Base-by-base conservation (phyloP, 768 basidiomycete genomes). In the Phanerochaete sordida region DNA sequence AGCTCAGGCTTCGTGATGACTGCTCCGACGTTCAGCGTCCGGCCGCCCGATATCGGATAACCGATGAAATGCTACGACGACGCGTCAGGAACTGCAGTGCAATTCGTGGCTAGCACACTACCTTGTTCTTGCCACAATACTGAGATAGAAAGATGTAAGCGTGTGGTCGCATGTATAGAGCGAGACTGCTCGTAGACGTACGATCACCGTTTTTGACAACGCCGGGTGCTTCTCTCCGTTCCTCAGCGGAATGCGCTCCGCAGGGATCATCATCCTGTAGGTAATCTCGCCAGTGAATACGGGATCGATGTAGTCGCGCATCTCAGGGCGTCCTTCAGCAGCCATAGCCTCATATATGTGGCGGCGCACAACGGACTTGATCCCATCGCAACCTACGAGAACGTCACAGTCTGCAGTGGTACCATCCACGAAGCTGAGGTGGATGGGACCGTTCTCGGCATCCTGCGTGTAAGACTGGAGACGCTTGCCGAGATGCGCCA, bases 91-190 rank as follows among this genome's bases (percentile, higher is more conserved):
- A 9, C 37, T 39, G 19, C 9, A 39, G 9, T 39, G 37, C 37
- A 39, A 39, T 9, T 9, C 11, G 11, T 39, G 37, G 37, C 9
- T n/a, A n/a, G n/a, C n/a, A n/a, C n/a, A n/a, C n/a, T n/a, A 76
- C 80, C 73, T 80, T 81, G 71, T 70, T 70, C 67, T 76, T 76
- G 1, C 80, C 80, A 59, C 79, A 81, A 65, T 80, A 81, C 80
- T 81, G 44, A 2, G n/a, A 1, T 6, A 46, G n/a, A n/a, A n/a
- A n/a, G n/a, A n/a, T n/a, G n/a, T n/a, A n/a, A n/a, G n/a, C n/a
- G n/a, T n/a, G n/a, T n/a, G n/a, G n/a, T n/a, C n/a, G n/a, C n/a
- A n/a, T n/a, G n/a, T n/a, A n/a, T n/a, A n/a, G n/a, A n/a, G n/a
- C n/a, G n/a, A n/a, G n/a, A n/a, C n/a, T n/a, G n/a, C n/a, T n/a